Evolutionary conservation across 2,329 filamentous ascomycete species (phyloP).

Genomic region (Emergomyces africanus): DNA sequence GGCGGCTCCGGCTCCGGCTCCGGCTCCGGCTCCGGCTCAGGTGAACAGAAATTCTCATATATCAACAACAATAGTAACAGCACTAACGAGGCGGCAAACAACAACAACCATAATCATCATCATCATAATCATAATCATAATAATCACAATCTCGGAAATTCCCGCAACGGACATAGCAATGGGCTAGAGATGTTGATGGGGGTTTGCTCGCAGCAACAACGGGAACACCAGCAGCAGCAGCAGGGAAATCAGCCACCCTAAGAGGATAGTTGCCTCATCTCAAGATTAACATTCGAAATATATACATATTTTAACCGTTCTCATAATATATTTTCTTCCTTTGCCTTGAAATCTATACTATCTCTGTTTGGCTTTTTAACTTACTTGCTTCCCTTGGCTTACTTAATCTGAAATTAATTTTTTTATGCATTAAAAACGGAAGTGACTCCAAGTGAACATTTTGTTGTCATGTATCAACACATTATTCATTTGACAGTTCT

Average conservation of each 20-base stretch:
- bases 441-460: not conserved
- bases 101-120: not conserved
- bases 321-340: not conserved
- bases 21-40: no score
- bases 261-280: not conserved
- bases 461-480: not conserved
- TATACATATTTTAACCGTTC: not conserved
- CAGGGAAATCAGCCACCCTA: not conserved
- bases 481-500: not conserved
- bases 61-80: not conserved
- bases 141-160: not conserved
- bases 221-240: not conserved
- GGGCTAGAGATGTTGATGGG: not conserved
- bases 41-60: not conserved
- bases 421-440: not conserved
- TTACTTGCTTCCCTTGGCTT: not conserved
- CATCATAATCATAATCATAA: not conserved
- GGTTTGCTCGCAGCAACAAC: not conserved
- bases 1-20: no score
- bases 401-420: not conserved
- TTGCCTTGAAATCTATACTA: not conserved
- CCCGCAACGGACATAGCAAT: not conserved
- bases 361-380: not conserved
- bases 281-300: not conserved
- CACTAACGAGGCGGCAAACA: not conserved